These are phyloP conservation scores for Cenococcum geophilum DNA, from an alignment of 495 filamentous ascomycete genomes.

Conservation along the genomic window DNA sequence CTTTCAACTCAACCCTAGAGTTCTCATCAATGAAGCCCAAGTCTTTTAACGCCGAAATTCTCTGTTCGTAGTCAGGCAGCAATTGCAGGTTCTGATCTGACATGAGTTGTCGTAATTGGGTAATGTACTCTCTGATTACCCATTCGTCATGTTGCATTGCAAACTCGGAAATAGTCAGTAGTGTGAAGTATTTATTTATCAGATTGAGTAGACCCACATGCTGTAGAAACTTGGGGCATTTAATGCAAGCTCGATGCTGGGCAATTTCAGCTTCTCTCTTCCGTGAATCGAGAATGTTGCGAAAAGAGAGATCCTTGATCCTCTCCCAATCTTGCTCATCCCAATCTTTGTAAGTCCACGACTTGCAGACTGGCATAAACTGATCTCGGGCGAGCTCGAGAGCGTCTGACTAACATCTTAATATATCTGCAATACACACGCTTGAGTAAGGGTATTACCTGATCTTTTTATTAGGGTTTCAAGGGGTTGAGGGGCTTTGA, in stretches of 20 bases:
- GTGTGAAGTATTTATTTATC: constrained; percentile 5
- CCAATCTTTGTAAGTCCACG: constrained; percentile 71
- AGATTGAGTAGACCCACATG: constrained; percentile 54
- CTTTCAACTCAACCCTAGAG: constrained; percentile 84
- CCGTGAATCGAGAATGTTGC: constrained; percentile 66
- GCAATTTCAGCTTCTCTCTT: constrained; percentile 53
- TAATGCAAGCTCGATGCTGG: constrained; percentile 51
- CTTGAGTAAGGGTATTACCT: constrained; percentile 21
- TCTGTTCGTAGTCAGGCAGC: constrained; percentile 95
- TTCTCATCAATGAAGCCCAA: constrained; percentile 82
- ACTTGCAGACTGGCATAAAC: constrained; percentile 54
- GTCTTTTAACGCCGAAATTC: constrained; percentile 83
- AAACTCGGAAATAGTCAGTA: constrained; percentile 47
- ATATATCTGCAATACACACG: neutral
- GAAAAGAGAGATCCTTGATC: constrained; percentile 70
- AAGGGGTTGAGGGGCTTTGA: constrained; percentile 46
- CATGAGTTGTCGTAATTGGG: constrained; percentile 74
- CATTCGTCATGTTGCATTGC: constrained; percentile 93
- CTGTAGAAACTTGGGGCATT: constrained; percentile 72
- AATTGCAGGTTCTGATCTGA: constrained; percentile 95
- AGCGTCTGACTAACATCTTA: constrained; percentile 35
- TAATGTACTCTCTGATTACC: constrained; percentile 86
- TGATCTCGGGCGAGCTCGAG: constrained; percentile 52
- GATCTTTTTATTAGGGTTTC: constrained; percentile 23
- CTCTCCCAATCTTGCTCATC: constrained; percentile 76